Evolutionary conservation across 495 filamentous ascomycete genomes (phyloP).

Genomic region (Terfezia boudieri): DNA sequence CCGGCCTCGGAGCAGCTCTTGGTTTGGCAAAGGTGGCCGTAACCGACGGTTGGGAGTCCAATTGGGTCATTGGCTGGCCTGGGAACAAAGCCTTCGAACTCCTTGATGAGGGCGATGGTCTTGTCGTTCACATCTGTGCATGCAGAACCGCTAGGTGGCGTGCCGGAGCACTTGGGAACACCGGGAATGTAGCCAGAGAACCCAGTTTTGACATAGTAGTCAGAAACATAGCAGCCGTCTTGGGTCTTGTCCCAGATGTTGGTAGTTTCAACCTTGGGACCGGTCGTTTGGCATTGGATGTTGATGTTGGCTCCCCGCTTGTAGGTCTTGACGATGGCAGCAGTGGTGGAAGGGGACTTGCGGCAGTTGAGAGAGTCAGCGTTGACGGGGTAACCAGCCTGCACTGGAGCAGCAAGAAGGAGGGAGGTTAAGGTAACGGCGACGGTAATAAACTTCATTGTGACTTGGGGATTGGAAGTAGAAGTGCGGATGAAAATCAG

Average conservation of each 20-base stretch:
- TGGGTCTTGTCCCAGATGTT: slow-evolving; percentile 16
- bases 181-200: slow-evolving; percentile 3
- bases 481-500: too few relatives aligned
- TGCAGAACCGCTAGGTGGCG: slow-evolving; percentile 7
- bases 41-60: slow-evolving; percentile 29
- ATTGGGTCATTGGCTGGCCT: slow-evolving; percentile 22
- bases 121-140: slow-evolving; percentile 21
- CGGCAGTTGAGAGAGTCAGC: slow-evolving; percentile 7
- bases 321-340: slow-evolving; percentile 5
- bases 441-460: too few relatives aligned
- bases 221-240: slow-evolving; percentile 14
- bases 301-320: slow-evolving; percentile 6
- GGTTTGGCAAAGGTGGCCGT: slow-evolving; percentile 28
- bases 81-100: slow-evolving; percentile 22
- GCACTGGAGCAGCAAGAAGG: too few relatives aligned
- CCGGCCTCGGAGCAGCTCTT: slow-evolving; percentile 26
- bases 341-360: slow-evolving; percentile 6
- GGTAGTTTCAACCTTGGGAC: slow-evolving; percentile 6
- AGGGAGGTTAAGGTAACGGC: too few relatives aligned
- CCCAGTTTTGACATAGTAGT: slow-evolving; percentile 13
- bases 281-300: slow-evolving; percentile 11
- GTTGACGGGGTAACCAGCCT: background rate
- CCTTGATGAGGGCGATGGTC: slow-evolving; percentile 22
- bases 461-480: too few relatives aligned
- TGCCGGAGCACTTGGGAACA: slow-evolving; percentile 4